Base-by-base conservation (phyloP, 2,329 filamentous ascomycete genomes). In the Neonectria coccinea region DNA sequence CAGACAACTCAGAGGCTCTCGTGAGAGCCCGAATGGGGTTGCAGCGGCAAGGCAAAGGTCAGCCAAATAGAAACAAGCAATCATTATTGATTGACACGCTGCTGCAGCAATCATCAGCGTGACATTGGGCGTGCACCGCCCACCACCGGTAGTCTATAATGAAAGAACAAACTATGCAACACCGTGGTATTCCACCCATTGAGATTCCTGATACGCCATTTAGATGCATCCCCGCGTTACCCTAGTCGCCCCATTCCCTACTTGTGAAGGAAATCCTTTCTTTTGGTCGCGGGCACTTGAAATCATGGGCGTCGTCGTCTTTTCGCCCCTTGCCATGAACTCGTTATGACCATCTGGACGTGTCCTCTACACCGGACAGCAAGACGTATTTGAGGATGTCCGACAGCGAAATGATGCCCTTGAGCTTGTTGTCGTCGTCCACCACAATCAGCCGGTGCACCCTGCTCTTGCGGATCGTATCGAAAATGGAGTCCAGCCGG, bases 381-480 rank as follows among this genome's bases (percentile, higher is more conserved):
- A 99, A 84, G 57, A 97, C 93, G 77, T 99, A 97, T 75, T 97
- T 94, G 70, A 99, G 87, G 70, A 99, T 97, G 80, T 99, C 96
- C 64, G 95, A 98, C 59, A 99, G 84, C 7, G 94, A 97, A 65
- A 99, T 89, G 59, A 99, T 89, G 51, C 96, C 96, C 77, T 91
- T 92, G 59, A 99, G 88, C 71, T 90, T 89, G 76, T 90, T 93
- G 56, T 94, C 88, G 70, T 97, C 94, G 78, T 99, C 94, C 62
- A 99, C 92, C 53, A 99, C 91, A 61, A 98, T 91, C 69, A 99
- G 85, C 67, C 96, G 88, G 80, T 99, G 96, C 29, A 99, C 95
- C 66, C 97, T 88, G 50, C 94, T 97, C 81, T 95, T 97, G 70
- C 95, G 92, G 71, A 99, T 92, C 1, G 96, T 98, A 78, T 97